Base-by-base conservation (phyloP, 352 stramenopile species). In the Phytophthora brassicae region DNA sequence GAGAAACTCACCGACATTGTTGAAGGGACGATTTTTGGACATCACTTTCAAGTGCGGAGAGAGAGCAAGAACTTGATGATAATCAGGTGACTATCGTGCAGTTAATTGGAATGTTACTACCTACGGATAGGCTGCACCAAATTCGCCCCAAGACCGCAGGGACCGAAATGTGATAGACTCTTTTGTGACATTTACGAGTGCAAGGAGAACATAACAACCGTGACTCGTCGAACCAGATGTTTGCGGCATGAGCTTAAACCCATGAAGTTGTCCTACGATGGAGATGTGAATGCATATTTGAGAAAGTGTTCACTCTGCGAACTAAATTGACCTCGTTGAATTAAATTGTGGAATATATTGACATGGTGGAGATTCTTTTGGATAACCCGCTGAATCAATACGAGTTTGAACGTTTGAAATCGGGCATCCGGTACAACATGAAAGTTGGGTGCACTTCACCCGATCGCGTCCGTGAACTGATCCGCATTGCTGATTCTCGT, bases 261-360 rank as follows among this genome's bases (percentile, higher is more conserved):
- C n/a, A 41, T 49, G 31, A 62, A 42, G 22, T 29, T 62, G 17
- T 3, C 9, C n/a, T 23, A 9, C 23, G 54, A 33, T 47, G 35
- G 36, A 57, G 47, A 51, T 53, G 46, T 46, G 6, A 57, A 64
- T 19, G 29, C 26, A 19, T 33, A 64, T 20, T 31, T 52, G 39
- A 60, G 46, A 53, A 53, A 17, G 56, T 69, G 41, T 69, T 61
- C 22, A 62, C 56, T 20, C 20, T 56, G 26, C 17, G 55, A 35
- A 41, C 29, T 17, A 48, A 65, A 52, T 50, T 61, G 48, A 6
- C 28, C 12, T 60, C 52, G 3, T 46, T 60, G 41, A 60, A 52
- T 14, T 60, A 52, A 11, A 9, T 22, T 23, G 35, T 61, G 4
- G 33, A 48, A 24, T 29, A 54, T n/a, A 28, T 54, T 12, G 14